These are phyloP conservation scores for Suhomyces terraborum DNA, from an alignment of 1,139 yeast genomes.

Conservation along the genomic window DNA sequence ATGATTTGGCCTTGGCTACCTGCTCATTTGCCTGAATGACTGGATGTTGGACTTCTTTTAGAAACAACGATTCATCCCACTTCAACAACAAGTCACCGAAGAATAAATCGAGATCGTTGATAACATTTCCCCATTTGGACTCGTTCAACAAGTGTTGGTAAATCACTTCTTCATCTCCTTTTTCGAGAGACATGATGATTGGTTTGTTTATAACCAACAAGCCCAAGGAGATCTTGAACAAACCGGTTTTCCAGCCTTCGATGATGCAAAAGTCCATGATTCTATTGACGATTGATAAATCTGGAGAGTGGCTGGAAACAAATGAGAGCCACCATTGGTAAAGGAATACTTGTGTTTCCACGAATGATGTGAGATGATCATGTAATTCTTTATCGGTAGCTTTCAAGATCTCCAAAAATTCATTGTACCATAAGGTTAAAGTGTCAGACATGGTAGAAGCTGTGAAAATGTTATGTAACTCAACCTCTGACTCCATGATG, in stretches of 20 bases:
- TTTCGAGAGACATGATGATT: constrained; percentile 49
- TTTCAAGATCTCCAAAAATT: constrained; percentile 51
- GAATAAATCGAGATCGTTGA: constrained; percentile 49
- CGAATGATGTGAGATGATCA: constrained; percentile 44
- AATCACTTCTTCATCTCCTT: constrained; percentile 59
- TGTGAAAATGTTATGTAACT: constrained; percentile 59
- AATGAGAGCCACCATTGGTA: constrained; percentile 72
- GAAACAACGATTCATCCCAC: constrained; percentile 40
- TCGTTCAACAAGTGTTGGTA: constrained; percentile 64
- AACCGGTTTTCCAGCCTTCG: constrained; percentile 67
- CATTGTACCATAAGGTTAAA: constrained; percentile 53
- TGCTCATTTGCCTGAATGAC: constrained; percentile 1
- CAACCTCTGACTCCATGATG: constrained; percentile 62
- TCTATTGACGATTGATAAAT: constrained; percentile 51
- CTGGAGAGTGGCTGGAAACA: constrained; percentile 63
- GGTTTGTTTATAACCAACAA: constrained; percentile 54
- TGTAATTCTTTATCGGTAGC: constrained; percentile 45
- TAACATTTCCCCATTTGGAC: constrained; percentile 52
- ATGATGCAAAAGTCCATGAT: constrained; percentile 57
- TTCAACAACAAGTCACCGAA: constrained; percentile 42
- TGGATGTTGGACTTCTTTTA: constrained; percentile 1
- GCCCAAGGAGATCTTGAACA: constrained; percentile 62
- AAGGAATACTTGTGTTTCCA: constrained; percentile 49
- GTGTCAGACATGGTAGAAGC: constrained; percentile 58
- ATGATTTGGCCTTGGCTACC: constrained; percentile 7